A percentile compares a stretch with the other conserved stretches of the same genome.
These are phyloP conservation scores for Fusarium sp. DNA, from an alignment of 2,329 filamentous ascomycete species.

Conservation along the genomic window DNA sequence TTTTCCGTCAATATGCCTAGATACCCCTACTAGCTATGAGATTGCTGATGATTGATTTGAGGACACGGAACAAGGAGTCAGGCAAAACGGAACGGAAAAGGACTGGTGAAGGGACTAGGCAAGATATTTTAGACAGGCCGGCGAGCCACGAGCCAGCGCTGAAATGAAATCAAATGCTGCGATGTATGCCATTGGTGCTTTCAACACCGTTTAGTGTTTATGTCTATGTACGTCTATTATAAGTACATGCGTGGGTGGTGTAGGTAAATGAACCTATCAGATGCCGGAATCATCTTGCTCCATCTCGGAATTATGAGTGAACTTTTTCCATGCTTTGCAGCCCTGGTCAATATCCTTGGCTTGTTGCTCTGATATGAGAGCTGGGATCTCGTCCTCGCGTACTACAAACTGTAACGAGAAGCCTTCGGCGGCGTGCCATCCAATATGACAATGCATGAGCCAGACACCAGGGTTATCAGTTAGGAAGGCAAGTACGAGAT, in stretches of 20 bases:
- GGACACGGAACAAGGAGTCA: constrained; percentile 12
- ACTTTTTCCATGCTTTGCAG: constrained; percentile 31
- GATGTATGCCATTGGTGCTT: neutral
- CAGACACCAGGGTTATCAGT: constrained; percentile 63
- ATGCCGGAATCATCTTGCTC: constrained; percentile 39
- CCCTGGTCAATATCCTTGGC: constrained; percentile 23
- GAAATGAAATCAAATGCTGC: neutral
- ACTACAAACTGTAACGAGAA: constrained; percentile 42
- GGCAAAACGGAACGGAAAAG: constrained; percentile 10
- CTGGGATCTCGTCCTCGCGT: constrained; percentile 37
- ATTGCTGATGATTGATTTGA: constrained; percentile 33
- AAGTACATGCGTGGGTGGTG: neutral
- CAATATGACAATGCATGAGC: constrained; percentile 65
- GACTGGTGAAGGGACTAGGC: neutral
- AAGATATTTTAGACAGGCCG: constrained; percentile 21
- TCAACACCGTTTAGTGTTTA: neutral
- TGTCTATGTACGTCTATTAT: constrained; percentile 14
- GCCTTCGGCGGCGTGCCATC: constrained; percentile 42
- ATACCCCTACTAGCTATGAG: constrained; percentile 43
- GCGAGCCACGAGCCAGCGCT: neutral
- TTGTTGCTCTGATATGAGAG: constrained; percentile 29
- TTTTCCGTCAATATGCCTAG: constrained; percentile 41
- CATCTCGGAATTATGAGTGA: constrained; percentile 23
- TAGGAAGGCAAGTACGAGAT: constrained; percentile 62
- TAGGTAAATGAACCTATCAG: constrained; percentile 2